These are phyloP conservation scores for Flaveria trinervia DNA, from an alignment of 129 eudicot genomes.

Conservation along the genomic window DNA sequence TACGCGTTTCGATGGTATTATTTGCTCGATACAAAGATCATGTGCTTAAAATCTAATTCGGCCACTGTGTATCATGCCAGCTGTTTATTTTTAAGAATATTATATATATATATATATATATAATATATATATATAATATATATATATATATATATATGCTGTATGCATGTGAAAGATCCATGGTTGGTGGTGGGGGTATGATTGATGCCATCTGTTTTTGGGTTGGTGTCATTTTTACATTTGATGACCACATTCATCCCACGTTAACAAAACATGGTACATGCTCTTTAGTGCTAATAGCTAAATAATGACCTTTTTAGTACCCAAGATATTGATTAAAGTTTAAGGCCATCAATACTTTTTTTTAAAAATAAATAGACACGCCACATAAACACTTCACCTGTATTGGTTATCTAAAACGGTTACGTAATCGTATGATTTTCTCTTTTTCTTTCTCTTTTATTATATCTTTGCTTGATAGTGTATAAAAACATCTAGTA, in stretches of 20 bases:
- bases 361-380: no score
- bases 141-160: no score
- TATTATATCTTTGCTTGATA: no score
- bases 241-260: constrained; percentile 20
- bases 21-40: neutral
- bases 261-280: constrained; percentile 26
- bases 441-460: no score
- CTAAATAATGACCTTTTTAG: neutral
- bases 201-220: constrained; percentile 26
- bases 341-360: no score
- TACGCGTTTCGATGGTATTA: neutral
- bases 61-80: constrained; percentile 18
- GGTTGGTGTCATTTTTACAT: constrained; percentile 29
- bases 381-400: no score
- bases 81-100: neutral
- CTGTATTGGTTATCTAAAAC: no score
- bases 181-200: constrained; percentile 12
- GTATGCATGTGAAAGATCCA: constrained; percentile 25
- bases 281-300: neutral
- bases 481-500: no score
- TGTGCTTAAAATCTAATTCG: neutral
- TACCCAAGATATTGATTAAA: no score
- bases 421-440: no score
- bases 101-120: no score
- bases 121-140: no score